Percentiles rank a stretch among this genome's conserved stretches.
Conservation (phyloP, 768 basidiomycete species). For the Serpula lacrymans region DNA sequence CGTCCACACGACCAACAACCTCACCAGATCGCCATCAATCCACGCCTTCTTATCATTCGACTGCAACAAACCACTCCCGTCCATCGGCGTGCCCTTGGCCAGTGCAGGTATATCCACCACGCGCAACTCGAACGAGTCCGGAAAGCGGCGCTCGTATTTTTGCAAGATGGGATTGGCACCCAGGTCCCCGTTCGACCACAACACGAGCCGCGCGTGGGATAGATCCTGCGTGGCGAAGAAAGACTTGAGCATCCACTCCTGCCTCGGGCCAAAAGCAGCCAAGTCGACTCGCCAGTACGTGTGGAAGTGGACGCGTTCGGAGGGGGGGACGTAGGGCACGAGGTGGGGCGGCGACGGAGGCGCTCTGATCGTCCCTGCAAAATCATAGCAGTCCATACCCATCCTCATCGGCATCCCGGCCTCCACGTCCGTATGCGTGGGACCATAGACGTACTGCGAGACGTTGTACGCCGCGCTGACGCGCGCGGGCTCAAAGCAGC, state of each 20-base stretch:
- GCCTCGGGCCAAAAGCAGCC: conserved; percentile 72
- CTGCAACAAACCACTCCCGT: conserved; percentile 58
- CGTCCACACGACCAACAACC: conserved; percentile 84
- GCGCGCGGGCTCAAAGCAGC: conserved; percentile 67
- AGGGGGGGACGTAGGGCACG: conserved; percentile 16
- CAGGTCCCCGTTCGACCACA: conserved; percentile 92
- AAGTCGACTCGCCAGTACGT: conserved; percentile 95
- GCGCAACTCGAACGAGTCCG: conserved; percentile 67
- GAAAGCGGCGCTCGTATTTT: conserved; percentile 58
- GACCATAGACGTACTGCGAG: conserved; percentile 58
- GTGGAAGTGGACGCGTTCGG: conserved; percentile 69
- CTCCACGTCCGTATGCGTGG: conserved; percentile 67
- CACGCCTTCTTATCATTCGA: conserved; percentile 78
- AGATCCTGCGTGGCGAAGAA: conserved; percentile 91
- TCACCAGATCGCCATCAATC: conserved; percentile 93
- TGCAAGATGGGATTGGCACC: conserved; percentile 51
- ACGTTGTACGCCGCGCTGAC: conserved; percentile 69
- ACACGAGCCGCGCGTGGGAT: conserved; percentile 56
- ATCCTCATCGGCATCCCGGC: conserved; percentile 75
- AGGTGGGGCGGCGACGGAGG: conserved; percentile 13
- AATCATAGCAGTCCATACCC: conserved; percentile 90
- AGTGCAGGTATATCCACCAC: conserved; percentile 64
- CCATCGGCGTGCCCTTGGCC: conserved; percentile 74
- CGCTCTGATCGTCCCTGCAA: conserved; percentile 73
- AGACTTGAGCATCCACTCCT: conserved; percentile 89